Percentiles rank a stretch among this genome's conserved stretches.
Conservation (phyloP, 148 eudicot species). For the Dysphania ambrosioides region DNA sequence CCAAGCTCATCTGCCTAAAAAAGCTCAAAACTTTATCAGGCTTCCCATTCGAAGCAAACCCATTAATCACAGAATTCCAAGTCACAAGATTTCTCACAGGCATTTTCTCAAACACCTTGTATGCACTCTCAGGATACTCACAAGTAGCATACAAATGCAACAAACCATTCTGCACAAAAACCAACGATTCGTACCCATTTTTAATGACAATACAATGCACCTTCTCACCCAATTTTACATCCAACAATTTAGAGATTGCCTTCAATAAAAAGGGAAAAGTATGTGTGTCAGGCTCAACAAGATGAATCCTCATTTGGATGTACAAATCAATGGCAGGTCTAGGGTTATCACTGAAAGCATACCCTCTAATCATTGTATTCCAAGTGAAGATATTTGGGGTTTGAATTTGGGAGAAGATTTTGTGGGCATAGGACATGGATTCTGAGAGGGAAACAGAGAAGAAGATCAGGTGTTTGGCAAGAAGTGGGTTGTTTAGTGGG, state of each 20-base stretch:
- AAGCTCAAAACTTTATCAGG: slow-evolving; percentile 54
- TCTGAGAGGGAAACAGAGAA: slow-evolving; percentile 49
- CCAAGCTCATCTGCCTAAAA: slow-evolving; percentile 49
- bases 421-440: slow-evolving; percentile 52
- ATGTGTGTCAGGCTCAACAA: slow-evolving; percentile 53
- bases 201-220: slow-evolving; percentile 46
- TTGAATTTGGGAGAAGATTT: slow-evolving; percentile 46
- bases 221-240: slow-evolving; percentile 51
- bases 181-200: slow-evolving; percentile 52
- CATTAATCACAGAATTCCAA: slow-evolving; percentile 84
- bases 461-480: slow-evolving; percentile 68
- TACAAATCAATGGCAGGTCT: slow-evolving; percentile 44
- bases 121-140: slow-evolving; percentile 57
- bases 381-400: slow-evolving; percentile 65
- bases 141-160: slow-evolving; percentile 63
- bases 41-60: slow-evolving; percentile 59
- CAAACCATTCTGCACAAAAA: slow-evolving; percentile 61
- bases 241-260: slow-evolving; percentile 52
- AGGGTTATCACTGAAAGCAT: slow-evolving; percentile 62
- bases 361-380: slow-evolving; percentile 80
- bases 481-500: slow-evolving; percentile 47
- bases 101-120: slow-evolving; percentile 63
- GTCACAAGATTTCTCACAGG: slow-evolving; percentile 65
- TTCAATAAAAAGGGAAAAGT: slow-evolving; percentile 74
- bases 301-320: slow-evolving; percentile 31